These are phyloP conservation scores for Sclerospora graminicola DNA, from an alignment of 352 stramenopile species.

Conservation along the genomic window DNA sequence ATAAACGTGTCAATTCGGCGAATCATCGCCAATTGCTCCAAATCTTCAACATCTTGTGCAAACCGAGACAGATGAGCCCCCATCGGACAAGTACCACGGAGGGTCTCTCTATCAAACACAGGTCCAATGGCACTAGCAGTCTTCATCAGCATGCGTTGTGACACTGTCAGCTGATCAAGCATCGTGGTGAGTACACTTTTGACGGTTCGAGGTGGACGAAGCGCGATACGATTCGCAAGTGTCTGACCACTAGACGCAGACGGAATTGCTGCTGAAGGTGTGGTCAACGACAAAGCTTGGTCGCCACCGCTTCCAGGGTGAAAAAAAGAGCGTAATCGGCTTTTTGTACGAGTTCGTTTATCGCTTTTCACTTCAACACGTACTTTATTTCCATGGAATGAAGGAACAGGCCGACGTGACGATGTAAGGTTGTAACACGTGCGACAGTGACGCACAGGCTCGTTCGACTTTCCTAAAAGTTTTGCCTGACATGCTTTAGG, in stretches of 20 bases:
- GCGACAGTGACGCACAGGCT: conserved; percentile 62
- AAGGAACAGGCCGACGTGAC: conserved; percentile 44
- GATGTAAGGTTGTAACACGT: conserved; percentile 73
- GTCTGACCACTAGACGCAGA: conserved; percentile 13
- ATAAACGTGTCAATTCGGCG: conserved; percentile 71
- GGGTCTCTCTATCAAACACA: conserved; percentile 63
- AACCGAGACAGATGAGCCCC: conserved; percentile 59
- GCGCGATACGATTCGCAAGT: conserved; percentile 61
- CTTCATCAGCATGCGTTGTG: conserved; percentile 82
- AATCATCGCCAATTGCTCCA: conserved; percentile 71
- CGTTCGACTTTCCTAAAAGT: conserved; percentile 39
- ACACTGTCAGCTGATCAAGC: conserved; percentile 74
- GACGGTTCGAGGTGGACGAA: conserved; percentile 60
- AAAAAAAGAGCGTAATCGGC: conserved; percentile 55
- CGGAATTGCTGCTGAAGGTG: conserved; percentile 6
- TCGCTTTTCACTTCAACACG: conserved; percentile 15
- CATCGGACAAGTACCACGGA: conserved; percentile 63
- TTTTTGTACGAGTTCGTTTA: conserved; percentile 26
- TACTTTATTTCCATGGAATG: conserved; percentile 29
- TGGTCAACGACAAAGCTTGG: conserved; percentile 5
- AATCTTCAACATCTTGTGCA: conserved; percentile 50
- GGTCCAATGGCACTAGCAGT: conserved; percentile 73
- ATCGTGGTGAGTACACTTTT: conserved; percentile 80
- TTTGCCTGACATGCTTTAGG: conserved; percentile 69
- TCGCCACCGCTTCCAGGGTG: conserved; percentile 20